Evolutionary conservation across 2,329 filamentous ascomycete genomes (phyloP), one percentile per base, ranked within the genome.

Genomic region (Verticillium albo-atrum): DNA sequence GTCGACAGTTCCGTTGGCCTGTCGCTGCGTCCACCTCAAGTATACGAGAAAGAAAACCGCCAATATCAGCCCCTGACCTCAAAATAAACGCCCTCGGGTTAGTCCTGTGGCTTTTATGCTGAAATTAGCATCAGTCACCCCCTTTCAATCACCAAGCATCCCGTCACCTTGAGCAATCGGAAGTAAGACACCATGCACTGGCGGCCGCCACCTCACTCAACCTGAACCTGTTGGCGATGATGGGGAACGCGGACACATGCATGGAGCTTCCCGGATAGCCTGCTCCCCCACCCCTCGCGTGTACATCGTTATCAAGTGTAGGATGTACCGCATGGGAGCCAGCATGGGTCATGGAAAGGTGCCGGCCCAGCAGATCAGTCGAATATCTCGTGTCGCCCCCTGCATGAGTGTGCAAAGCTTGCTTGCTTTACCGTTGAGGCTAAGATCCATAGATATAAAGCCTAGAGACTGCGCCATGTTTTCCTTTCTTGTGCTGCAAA

Each of bases 331-430:
- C n/a, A n/a, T 50, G 42, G 42, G 20, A 50, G 7, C 42, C 42
- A 5, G 20, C 42, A 25, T 50, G 20, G 42, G 10, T 20, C 42
- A 50, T 50, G 42, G 6, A 23, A 50, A 25, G 42, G n/a, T 12
- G 42, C 20, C 6, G 42, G 9, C 25, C 58, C 60, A 61, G 15
- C 51, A 56, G 57, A 63, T 25, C 20, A 12, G 42, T 3, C 25
- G 20, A 3, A 23, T 14, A 7, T 12, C 10, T 50, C 9, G 2
- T 20, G 20, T 50, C 4, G 9, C 30, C 42, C 25, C n/a, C 20
- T 23, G 42, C 25, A 20, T 20, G n/a, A 23, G 42, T 23, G 20
- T 12, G 25, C 30, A 14, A 37, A 15, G 34, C 34, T 6, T 6
- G 4, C 17, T 37, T 50, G 10, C 42, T 50, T 23, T 10, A n/a